Base-by-base conservation (phyloP, 352 stramenopile species). In the Phytopythium kandeliae region DNA sequence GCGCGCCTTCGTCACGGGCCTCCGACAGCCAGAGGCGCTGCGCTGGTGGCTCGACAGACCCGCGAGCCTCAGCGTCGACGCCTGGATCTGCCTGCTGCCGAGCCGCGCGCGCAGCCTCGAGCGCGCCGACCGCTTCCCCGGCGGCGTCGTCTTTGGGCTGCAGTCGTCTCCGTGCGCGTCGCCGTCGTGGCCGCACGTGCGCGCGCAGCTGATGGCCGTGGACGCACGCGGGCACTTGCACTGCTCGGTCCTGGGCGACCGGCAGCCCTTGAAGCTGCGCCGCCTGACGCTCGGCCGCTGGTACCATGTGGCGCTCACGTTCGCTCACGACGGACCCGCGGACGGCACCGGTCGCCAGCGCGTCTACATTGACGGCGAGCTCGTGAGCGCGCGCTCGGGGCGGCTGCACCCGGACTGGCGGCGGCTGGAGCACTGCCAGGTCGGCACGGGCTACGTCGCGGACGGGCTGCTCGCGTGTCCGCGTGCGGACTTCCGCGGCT, bases 21-120 rank as follows among this genome's bases (percentile, higher is more conserved):
- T 21, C 1, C 11, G 19, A 15, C n/a, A 4, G 30, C n/a, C 30
- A 9, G 11, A 31, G 46, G 5, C 0, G 19, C 11, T 4, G 13
- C 38, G 16, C 7, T 51, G 30, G 30, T 42, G 46, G 30, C 1
- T 26, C 46, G 4, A 9, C 21, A 9, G 31, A 4, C 28, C 30
- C 17, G 11, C 12, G 17, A 49, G 41, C 22, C 47, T 67, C 36
- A 67, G 60, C 55, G 50, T 63, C 21, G 60, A 67, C 47, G 31
- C 62, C 7, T 67, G 60, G 60, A 60, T 67, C 42, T 63, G 55
- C n/a, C 17, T 63, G 11, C 45, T 67, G 34, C 55, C 60, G 28
- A 54, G 28, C 3, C 16, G 16, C 2, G 6, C 30, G n/a, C 10
- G 7, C 31, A 5, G 12, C n/a, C 1, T 16, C 28, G 21, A 41